Evolutionary conservation across 2,329 filamentous ascomycete genomes (phyloP).

Genomic region (Xylariomycetidae sp.): DNA sequence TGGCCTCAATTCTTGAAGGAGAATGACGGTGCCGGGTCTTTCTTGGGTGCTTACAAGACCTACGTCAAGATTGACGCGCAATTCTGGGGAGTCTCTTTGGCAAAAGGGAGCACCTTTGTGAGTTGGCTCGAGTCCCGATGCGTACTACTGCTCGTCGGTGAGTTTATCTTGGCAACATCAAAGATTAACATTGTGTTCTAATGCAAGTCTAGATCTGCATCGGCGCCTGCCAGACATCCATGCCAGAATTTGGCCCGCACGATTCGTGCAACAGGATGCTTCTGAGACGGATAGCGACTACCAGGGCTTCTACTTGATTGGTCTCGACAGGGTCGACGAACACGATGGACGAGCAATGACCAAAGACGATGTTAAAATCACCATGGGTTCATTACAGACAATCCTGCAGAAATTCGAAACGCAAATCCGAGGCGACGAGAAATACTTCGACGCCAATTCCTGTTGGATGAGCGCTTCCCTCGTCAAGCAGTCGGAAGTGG

Average conservation of each 20-base stretch:
- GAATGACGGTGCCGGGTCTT: constrained; percentile 33
- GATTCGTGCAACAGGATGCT: constrained; percentile 39
- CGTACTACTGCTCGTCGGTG: constrained; percentile 51
- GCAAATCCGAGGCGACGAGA: constrained; percentile 38
- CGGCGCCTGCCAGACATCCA: constrained; percentile 44
- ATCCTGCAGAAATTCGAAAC: constrained; percentile 43
- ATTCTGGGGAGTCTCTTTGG: constrained; percentile 56
- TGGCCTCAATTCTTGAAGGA: constrained; percentile 38
- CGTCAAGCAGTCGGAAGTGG: constrained; percentile 32
- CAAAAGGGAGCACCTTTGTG: constrained; percentile 48
- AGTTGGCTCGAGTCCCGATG: constrained; percentile 60
- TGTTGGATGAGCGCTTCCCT: constrained; percentile 43
- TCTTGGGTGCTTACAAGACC: constrained; percentile 44
- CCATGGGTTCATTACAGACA: constrained; percentile 37
- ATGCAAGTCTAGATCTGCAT: constrained; percentile 42
- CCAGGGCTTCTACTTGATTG: constrained; percentile 56
- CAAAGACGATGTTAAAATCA: constrained; percentile 36
- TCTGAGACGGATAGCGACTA: constrained; percentile 38
- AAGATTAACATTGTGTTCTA: background rate
- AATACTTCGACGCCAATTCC: constrained; percentile 41
- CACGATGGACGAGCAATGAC: constrained; percentile 16
- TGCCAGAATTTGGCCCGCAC: constrained; percentile 56
- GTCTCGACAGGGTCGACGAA: constrained; percentile 36
- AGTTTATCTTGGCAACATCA: constrained; percentile 18
- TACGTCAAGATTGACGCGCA: constrained; percentile 58